Evolutionary conservation across 176 grass and related monocot species (phyloP), one percentile per base, ranked within the genome.

Genomic region (Canna indica): DNA sequence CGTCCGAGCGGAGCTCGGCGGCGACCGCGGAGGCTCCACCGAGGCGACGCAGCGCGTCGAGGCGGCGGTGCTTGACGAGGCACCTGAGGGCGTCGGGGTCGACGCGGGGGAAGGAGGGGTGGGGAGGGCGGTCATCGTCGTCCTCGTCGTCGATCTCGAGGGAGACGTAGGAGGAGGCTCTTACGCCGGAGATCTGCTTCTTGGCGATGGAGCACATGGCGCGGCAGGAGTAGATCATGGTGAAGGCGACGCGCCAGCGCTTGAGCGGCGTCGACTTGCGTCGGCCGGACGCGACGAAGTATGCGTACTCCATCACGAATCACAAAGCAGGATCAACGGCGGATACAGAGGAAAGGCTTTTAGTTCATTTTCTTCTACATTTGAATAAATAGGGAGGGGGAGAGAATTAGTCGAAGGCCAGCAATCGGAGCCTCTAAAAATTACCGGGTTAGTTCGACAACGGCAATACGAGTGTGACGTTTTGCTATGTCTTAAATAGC

Each of bases 201-300:
- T 46, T 44, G 1, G 25, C 10, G 42, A 69, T 39, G 67, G 67
- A 11, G 67, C 24, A 47, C n/a, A 69, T 47, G 22, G 67, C n/a
- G 41, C 67, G 67, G 67, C 67, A 47, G 12, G 67, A 47, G 41
- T 29, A 69, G 67, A 69, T 69, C 24, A 69, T 29, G 24, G 67
- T 46, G n/a, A 69, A 46, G 22, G 67, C 67, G 12, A 30, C 6
- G 67, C 39, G 67, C 67, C 67, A 68, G 9, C 66, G 36, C 18
- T 26, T 27, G 0, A 5, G 66, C 5, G 66, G 66, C 11, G 4
- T 3, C 1, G 41, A 45, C 24, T 12, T 15, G 39, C 67, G 67
- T 10, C 42, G 67, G 13, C 41, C 67, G 25, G 24, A 20, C 10
- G 41, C 26, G 38, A 69, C 9, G 25, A 69, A 46, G 67, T 17